A percentile compares a stretch with the other conserved stretches of the same genome.
Evolutionary conservation across 495 filamentous ascomycete genomes (phyloP).

Genomic region (Venustampulla echinocandica): DNA sequence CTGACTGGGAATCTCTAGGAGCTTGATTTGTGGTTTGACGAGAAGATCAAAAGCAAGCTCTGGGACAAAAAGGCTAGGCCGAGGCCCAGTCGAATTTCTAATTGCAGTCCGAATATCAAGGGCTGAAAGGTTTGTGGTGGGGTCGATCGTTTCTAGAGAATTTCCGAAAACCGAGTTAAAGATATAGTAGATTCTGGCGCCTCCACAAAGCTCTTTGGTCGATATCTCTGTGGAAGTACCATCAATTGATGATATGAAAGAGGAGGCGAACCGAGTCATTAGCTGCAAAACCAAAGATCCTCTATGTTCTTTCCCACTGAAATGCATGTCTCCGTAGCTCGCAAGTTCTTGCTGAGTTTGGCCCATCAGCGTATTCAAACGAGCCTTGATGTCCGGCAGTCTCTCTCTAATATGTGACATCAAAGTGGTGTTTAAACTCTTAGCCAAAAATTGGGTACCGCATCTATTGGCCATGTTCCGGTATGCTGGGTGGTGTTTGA

Average conservation of each 20-base stretch:
- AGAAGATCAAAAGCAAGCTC: constrained; percentile 96
- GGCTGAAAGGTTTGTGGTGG: constrained; percentile 86
- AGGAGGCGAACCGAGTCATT: constrained; percentile 96
- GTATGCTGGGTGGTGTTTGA: constrained; percentile 94
- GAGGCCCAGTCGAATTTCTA: constrained; percentile 92
- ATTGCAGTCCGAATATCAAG: constrained; percentile 98
- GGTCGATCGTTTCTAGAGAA: constrained; percentile 91
- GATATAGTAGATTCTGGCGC: constrained; percentile 97
- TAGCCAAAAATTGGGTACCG: constrained; percentile 91
- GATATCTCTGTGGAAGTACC: constrained; percentile 98
- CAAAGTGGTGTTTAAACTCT: constrained; percentile 86
- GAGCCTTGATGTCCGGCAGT: constrained; percentile 94
- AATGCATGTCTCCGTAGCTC: constrained; percentile 96
- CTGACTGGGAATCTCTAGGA: constrained; percentile 91
- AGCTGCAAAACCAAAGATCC: constrained; percentile 91
- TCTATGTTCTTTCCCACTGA: constrained; percentile 93
- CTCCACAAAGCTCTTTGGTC: constrained; percentile 95
- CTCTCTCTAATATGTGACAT: constrained; percentile 96
- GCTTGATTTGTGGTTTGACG: constrained; percentile 97
- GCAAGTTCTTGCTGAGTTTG: constrained; percentile 98
- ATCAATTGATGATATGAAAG: constrained; percentile 97
- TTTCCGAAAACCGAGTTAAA: constrained; percentile 99
- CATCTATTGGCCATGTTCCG: constrained; percentile 90
- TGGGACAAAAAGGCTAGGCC: constrained; percentile 92
- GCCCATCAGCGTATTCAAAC: constrained; percentile 96